Conservation (phyloP, 805 yeast species). For the Cyberlindnera suaveolens region DNA sequence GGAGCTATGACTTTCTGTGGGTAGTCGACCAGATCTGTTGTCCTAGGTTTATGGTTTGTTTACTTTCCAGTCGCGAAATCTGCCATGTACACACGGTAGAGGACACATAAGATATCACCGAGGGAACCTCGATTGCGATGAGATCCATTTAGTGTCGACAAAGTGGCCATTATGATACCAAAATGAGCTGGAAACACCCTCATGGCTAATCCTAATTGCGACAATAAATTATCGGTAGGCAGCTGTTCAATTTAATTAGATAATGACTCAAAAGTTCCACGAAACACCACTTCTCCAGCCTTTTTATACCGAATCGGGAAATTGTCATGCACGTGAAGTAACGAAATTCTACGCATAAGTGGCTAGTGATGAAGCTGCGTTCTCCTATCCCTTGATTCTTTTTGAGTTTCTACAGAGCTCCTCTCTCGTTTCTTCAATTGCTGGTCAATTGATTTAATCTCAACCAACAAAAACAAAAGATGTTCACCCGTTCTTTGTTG, state of each 20-base stretch:
- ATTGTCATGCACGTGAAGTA: slow-evolving; percentile 12
- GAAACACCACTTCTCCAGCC: too few relatives aligned
- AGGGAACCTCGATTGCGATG: not conserved
- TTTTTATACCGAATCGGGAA: not conserved
- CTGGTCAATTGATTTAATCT: not conserved
- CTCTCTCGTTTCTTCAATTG: not conserved
- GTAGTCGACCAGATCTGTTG: not conserved
- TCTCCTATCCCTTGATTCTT: not conserved
- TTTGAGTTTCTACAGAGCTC: not conserved
- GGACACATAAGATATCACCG: not conserved
- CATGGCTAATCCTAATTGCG: too few relatives aligned
- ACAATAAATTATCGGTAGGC: not conserved
- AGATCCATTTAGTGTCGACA: too few relatives aligned
- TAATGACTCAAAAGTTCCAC: too few relatives aligned
- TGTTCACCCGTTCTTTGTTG: slow-evolving; percentile 26
- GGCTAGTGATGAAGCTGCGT: slow-evolving; percentile 5
- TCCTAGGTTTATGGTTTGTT: too few relatives aligned
- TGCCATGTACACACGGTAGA: not conserved
- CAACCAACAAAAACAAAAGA: slow-evolving; percentile 1
- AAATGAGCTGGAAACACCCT: too few relatives aligned
- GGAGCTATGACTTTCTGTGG: not conserved
- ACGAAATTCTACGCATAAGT: slow-evolving; percentile 4
- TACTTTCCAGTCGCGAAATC: too few relatives aligned
- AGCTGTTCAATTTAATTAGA: not conserved
- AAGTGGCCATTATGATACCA: too few relatives aligned